Evolutionary conservation across 306 rosid genomes (phyloP), one percentile per base, ranked within the genome.

Genomic region (Lathyrus sativus): DNA sequence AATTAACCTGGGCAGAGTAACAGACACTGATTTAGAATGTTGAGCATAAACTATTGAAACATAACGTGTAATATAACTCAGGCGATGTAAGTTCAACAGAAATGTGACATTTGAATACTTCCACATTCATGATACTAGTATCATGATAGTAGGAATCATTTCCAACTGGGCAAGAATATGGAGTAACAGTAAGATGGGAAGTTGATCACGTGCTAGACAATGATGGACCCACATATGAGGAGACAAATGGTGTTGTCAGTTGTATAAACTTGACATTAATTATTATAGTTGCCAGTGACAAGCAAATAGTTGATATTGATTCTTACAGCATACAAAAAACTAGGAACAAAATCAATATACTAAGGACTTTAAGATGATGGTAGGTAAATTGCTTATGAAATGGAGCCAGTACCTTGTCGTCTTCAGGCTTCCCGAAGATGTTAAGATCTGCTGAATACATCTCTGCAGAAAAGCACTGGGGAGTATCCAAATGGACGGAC

Each of bases 391-490:
- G 58, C 33, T 56, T 33, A 60, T 13, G 59, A 54, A 42, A 38
- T 26, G 62, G 61, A 70, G 56, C 42, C 54, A 51, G 59, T 77
- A 95, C 99, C 97, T 95, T 95, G 57, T 95, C 99, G 75, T 95
- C 99, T 81, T 95, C 99, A 18, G 97, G 95, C 85, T 90, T 95
- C 76, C 95, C 97, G 7, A 63, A 80, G 80, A 95, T 88, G 85
- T 81, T 90, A 31, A 95, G 96, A 71, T 95, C 99, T 6, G 77
- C 91, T 0, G 97, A 95, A 82, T 95, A 95, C 99, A 95, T 90
- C 83, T 95, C 99, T 41, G 99, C 97, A 22, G 92, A 85, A 84
- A 95, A 95, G 82, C 97, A 90, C 48, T 95, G 99, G 51, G 96
- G 97, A 59, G 97, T 80, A 58, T 95, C 99, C 83, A 95, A 68